A percentile compares a stretch with the other conserved stretches of the same genome.
phyloP scores from a whole-genome alignment of 2,329 filamentous ascomycete species.

The Talaromyces sp. region DNA sequence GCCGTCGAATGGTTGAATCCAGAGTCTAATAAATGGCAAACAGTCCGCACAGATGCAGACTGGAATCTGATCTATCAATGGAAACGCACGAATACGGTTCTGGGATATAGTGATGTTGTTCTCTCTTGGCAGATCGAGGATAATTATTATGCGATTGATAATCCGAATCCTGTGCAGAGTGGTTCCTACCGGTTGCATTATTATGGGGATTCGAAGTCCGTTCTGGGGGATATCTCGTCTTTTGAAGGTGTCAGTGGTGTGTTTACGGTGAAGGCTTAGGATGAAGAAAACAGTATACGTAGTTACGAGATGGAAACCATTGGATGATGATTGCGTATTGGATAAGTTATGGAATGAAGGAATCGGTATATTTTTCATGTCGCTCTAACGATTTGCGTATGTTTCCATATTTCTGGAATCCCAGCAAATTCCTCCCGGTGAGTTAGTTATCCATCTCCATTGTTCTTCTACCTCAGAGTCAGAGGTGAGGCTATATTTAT shows the following conservation, averaged over 20 bases:
- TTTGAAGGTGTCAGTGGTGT: conserved; percentile 64
- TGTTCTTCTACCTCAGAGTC: too few relatives aligned
- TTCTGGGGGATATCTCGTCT: conserved; percentile 55
- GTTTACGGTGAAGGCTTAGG: conserved; percentile 31
- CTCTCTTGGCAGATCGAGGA: conserved; percentile 74
- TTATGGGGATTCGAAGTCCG: conserved; percentile 72
- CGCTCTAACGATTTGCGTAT: too few relatives aligned
- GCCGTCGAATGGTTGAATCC: conserved; percentile 61
- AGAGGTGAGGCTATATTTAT: conserved; percentile 1
- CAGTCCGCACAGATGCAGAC: conserved; percentile 67
- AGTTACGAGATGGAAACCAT: too few relatives aligned
- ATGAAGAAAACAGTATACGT: background rate
- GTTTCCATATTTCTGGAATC: too few relatives aligned
- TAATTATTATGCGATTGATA: conserved; percentile 42
- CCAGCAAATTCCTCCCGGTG: too few relatives aligned
- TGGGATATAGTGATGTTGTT: conserved; percentile 72
- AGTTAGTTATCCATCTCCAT: too few relatives aligned
- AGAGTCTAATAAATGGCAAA: conserved; percentile 53
- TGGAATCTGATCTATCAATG: conserved; percentile 81
- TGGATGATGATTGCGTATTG: too few relatives aligned
- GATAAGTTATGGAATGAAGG: background rate
- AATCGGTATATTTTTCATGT: background rate
- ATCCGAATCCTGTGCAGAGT: conserved; percentile 30
- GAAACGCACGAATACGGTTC: conserved; percentile 63
- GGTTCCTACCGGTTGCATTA: conserved; percentile 78